Evolutionary conservation across 176 grass and related monocot genomes (phyloP).

Genomic region (Eremochloa ophiuroides): DNA sequence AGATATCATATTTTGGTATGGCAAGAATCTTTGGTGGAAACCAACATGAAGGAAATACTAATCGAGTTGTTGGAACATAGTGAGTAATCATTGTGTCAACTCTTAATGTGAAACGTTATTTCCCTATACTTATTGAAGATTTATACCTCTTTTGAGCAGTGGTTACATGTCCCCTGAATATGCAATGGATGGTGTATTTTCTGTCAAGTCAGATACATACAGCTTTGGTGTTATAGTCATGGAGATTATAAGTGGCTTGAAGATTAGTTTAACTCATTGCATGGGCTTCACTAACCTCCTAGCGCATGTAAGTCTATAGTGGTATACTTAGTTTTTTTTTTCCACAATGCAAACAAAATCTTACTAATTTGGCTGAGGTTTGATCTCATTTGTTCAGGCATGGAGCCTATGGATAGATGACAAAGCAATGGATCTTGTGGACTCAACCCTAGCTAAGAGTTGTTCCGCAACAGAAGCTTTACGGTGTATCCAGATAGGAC

Average conservation of each 20-base stretch:
- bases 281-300: conserved; percentile 18
- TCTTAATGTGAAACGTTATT: background rate
- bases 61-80: conserved; percentile 55
- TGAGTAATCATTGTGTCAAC: conserved; percentile 26
- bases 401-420: conserved; percentile 50
- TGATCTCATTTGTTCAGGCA: conserved; percentile 25
- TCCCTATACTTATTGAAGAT: background rate
- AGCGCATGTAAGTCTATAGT: conserved; percentile 39
- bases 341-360: background rate
- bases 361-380: background rate
- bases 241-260: conserved; percentile 58
- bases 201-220: conserved; percentile 56
- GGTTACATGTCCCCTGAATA: conserved; percentile 76
- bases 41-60: conserved; percentile 39
- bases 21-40: conserved; percentile 55
- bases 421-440: conserved; percentile 30
- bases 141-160: background rate
- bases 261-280: conserved; percentile 23
- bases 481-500: conserved; percentile 35
- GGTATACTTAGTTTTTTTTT: background rate
- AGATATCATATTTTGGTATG: conserved; percentile 73
- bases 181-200: conserved; percentile 57
- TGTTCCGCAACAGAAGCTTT: no score
- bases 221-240: conserved; percentile 58
- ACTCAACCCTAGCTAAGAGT: background rate